phyloP scores from a whole-genome alignment of 2,329 filamentous ascomycete species.

The Cladosporium cucumerinum region DNA sequence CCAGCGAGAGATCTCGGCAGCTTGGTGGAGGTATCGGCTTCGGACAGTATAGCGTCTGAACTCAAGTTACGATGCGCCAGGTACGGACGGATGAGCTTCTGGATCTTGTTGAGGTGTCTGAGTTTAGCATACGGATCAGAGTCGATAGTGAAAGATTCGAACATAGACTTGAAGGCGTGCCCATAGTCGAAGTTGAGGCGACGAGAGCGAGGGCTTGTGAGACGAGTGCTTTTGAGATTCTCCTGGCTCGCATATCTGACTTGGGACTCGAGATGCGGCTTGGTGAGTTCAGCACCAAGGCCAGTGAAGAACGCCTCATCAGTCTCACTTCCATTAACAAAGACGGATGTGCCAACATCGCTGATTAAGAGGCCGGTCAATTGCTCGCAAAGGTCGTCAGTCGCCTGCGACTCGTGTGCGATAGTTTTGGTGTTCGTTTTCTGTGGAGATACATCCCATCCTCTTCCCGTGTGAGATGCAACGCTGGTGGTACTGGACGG shows the following conservation, averaged over 20 bases:
- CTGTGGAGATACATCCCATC: slow-evolving; percentile 15
- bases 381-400: slow-evolving; percentile 33
- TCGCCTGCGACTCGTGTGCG: slow-evolving; percentile 51
- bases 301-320: slow-evolving; percentile 76
- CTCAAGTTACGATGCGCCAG: slow-evolving; percentile 19
- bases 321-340: slow-evolving; percentile 86
- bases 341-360: slow-evolving; percentile 81
- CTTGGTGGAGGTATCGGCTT: neutral
- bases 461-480: slow-evolving; percentile 36
- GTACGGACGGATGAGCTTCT: slow-evolving; percentile 55
- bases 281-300: slow-evolving; percentile 44
- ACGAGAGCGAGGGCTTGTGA: neutral
- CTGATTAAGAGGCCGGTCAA: slow-evolving; percentile 82
- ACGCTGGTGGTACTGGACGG: slow-evolving; percentile 61
- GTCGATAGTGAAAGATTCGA: slow-evolving; percentile 84
- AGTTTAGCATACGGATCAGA: slow-evolving; percentile 86
- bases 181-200: slow-evolving; percentile 53
- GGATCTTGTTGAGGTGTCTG: slow-evolving; percentile 75
- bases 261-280: slow-evolving; percentile 22
- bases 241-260: neutral
- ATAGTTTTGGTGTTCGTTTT: slow-evolving; percentile 2
- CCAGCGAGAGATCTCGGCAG: neutral
- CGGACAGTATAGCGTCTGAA: neutral
- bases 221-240: neutral
- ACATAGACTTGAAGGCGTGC: slow-evolving; percentile 71